Evolutionary conservation across 345 rosid genomes (phyloP).

Genomic region (Geranium brycei): DNA sequence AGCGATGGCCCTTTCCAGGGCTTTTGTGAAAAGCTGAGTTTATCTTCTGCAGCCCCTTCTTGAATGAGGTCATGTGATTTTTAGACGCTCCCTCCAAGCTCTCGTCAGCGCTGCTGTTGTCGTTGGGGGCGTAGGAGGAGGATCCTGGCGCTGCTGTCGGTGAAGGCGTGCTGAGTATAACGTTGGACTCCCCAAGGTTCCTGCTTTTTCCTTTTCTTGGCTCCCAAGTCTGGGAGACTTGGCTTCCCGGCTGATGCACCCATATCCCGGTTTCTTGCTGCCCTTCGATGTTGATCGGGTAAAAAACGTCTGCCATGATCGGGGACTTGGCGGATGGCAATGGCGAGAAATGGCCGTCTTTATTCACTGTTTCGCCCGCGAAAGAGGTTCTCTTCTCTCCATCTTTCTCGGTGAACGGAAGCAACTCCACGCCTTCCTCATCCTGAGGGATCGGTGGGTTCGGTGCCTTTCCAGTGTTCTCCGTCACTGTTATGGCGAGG

Average conservation of each 20-base stretch:
- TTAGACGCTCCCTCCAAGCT: slow-evolving; percentile 24
- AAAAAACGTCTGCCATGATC: slow-evolving; percentile 44
- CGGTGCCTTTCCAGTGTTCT: slow-evolving; percentile 39
- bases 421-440: slow-evolving; percentile 7
- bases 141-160: neutral
- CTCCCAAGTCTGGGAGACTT: slow-evolving; percentile 64
- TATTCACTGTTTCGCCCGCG: slow-evolving; percentile 19
- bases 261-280: slow-evolving; percentile 61
- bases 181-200: slow-evolving; percentile 29
- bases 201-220: slow-evolving; percentile 69
- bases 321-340: slow-evolving; percentile 32
- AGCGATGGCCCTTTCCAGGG: slow-evolving; percentile 30
- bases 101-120: slow-evolving; percentile 40
- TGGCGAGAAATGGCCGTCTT: slow-evolving; percentile 34
- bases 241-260: slow-evolving; percentile 79
- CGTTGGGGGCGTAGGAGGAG: no score
- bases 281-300: slow-evolving; percentile 73
- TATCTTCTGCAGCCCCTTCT: slow-evolving; percentile 40
- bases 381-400: slow-evolving; percentile 24
- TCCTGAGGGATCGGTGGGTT: no score
- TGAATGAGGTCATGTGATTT: slow-evolving; percentile 17
- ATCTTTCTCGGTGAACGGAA: slow-evolving; percentile 15
- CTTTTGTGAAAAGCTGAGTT: slow-evolving; percentile 40
- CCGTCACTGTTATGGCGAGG: slow-evolving; percentile 61
- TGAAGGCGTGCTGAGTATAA: neutral